These are phyloP conservation scores for Chlorella sp. DNA, from an alignment of 139 green algal species.

Conservation along the genomic window DNA sequence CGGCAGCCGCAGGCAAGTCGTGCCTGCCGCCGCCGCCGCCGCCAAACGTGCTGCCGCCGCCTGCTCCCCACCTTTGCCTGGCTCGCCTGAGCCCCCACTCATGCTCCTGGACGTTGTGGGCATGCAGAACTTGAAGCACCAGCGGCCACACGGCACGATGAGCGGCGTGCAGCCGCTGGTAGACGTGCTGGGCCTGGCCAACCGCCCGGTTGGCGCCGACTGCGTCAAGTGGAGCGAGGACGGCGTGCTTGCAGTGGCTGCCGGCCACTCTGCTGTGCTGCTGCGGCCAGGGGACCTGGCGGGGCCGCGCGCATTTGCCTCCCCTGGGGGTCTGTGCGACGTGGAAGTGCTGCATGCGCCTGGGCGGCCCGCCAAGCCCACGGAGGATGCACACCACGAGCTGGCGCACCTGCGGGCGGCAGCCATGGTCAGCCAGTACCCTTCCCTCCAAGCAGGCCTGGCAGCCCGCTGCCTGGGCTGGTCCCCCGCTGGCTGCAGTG, in stretches of 20 bases:
- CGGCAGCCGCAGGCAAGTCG: no score
- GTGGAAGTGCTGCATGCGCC: not conserved
- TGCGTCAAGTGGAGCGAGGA: conserved; percentile 62
- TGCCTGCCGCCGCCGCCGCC: no score
- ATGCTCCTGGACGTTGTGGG: no score
- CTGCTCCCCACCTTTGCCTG: no score
- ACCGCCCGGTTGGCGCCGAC: not conserved
- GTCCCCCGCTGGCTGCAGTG: conserved; percentile 35
- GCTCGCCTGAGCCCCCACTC: no score
- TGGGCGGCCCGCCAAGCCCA: not conserved
- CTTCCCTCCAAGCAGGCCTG: not conserved
- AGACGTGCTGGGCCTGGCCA: not conserved
- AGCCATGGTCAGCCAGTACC: conserved; percentile 17
- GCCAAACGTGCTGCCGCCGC: no score
- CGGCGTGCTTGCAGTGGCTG: conserved; percentile 58
- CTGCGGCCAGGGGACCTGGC: conserved; percentile 48
- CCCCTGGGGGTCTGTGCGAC: not conserved
- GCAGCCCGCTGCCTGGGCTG: conserved; percentile 36
- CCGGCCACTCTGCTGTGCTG: conserved; percentile 39
- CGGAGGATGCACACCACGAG: conserved; percentile 7
- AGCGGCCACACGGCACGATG: no score
- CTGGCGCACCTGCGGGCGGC: conserved; percentile 25
- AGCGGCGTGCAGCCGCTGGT: not conserved
- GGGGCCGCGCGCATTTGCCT: conserved; percentile 48
- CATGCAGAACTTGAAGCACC: no score